Conservation (phyloP, 192 early-diverging fungal species). For the Dissophora globulifera region DNA sequence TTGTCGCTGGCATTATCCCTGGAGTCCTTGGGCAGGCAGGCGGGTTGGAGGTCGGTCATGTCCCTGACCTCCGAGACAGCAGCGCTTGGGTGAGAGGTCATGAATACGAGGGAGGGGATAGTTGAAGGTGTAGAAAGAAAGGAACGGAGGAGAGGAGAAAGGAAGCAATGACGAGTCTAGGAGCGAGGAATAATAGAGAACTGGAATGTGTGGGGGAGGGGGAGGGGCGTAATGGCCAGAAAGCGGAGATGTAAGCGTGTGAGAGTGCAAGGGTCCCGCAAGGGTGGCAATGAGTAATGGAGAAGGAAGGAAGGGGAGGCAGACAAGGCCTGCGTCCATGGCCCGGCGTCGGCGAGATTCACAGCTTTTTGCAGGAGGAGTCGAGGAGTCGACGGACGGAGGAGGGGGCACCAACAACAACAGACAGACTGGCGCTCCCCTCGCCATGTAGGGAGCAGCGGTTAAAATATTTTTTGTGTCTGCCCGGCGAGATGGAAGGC, state of each 20-base stretch:
- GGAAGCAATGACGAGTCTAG: too few relatives aligned
- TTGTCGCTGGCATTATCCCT: background rate
- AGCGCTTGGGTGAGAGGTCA: constrained; percentile 32
- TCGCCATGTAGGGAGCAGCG: too few relatives aligned
- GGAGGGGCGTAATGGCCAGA: background rate
- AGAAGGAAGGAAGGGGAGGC: background rate
- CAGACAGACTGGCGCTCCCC: too few relatives aligned
- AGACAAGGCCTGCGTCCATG: too few relatives aligned
- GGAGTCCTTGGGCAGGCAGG: background rate
- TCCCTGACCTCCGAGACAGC: constrained; percentile 20
- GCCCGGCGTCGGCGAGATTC: too few relatives aligned
- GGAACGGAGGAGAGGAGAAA: too few relatives aligned
- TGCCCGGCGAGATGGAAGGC: too few relatives aligned
- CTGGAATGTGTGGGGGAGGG: background rate
- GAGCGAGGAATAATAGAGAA: background rate
- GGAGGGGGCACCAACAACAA: too few relatives aligned
- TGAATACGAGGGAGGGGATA: background rate
- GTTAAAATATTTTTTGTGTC: too few relatives aligned
- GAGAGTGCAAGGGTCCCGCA: too few relatives aligned
- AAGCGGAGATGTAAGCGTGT: background rate
- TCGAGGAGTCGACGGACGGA: too few relatives aligned
- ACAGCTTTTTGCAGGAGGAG: too few relatives aligned
- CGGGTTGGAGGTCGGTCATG: background rate
- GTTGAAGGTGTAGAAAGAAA: background rate
- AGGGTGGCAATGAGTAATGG: background rate